Evolutionary conservation across 148 eudicot species (phyloP).

Genomic region (Tetragonia tetragonoides): DNA sequence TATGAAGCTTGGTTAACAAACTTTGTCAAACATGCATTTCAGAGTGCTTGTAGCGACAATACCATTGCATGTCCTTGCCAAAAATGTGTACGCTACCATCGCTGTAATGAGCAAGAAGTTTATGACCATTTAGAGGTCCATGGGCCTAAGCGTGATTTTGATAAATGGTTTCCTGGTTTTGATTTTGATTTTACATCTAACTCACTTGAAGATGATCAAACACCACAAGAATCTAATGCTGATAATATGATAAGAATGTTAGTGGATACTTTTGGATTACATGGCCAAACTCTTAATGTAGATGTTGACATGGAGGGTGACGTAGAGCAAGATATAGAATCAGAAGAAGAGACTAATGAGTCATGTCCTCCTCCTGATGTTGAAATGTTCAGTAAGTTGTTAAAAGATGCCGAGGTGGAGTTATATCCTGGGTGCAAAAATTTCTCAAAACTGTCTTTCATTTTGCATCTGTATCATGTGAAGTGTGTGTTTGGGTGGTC

Average conservation of each 20-base stretch:
- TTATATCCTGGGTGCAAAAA: background rate
- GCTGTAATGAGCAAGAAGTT: background rate
- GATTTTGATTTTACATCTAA: background rate
- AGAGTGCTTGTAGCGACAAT: background rate
- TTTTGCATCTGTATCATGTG: background rate
- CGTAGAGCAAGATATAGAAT: background rate
- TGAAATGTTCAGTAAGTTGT: background rate
- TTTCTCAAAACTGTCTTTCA: constrained; percentile 2
- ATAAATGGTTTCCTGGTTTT: background rate
- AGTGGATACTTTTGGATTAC: background rate
- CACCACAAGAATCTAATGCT: background rate
- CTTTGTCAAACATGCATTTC: background rate
- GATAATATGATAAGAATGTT: background rate
- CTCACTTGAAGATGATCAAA: background rate
- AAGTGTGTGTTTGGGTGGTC: background rate
- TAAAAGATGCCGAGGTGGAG: background rate
- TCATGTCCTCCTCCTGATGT: too few relatives aligned
- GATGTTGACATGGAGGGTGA: background rate
- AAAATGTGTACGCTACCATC: constrained; percentile 3
- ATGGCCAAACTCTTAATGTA: background rate
- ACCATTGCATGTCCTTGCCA: constrained; percentile 4
- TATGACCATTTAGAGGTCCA: constrained; percentile 4
- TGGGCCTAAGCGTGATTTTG: constrained; percentile 1
- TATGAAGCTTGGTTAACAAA: background rate
- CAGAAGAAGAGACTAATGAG: background rate